Percentiles rank a stretch among this genome's conserved stretches.
phyloP scores from a whole-genome alignment of 768 basidiomycete species.

The Suillus paluster region DNA sequence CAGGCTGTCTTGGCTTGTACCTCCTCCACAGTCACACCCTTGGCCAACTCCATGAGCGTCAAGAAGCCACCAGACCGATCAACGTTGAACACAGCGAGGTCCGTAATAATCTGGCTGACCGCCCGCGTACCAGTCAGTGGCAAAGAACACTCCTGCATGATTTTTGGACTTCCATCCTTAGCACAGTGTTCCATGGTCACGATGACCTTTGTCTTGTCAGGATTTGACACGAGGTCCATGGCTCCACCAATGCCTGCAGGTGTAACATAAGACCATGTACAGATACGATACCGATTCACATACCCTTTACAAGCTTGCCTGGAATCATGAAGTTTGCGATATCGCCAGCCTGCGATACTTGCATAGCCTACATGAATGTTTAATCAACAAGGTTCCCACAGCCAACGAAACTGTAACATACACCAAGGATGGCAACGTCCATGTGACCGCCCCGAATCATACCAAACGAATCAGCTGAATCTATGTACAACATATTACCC shows the following conservation, averaged over 20 bases:
- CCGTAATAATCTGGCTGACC: constrained; percentile 88
- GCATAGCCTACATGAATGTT: constrained; percentile 65
- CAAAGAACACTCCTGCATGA: constrained; percentile 73
- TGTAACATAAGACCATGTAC: not conserved
- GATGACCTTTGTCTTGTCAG: constrained; percentile 87
- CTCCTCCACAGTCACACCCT: constrained; percentile 80
- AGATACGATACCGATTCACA: not conserved
- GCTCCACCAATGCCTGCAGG: constrained; percentile 81
- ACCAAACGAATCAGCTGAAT: constrained; percentile 87
- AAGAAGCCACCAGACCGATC: constrained; percentile 71
- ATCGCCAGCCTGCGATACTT: constrained; percentile 86
- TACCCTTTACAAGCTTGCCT: constrained; percentile 81
- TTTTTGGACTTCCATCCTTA: constrained; percentile 84
- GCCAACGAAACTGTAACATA: constrained; percentile 38
- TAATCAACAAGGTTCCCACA: constrained; percentile 6
- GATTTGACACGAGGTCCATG: constrained; percentile 92
- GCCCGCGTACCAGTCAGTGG: constrained; percentile 85
- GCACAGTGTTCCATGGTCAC: constrained; percentile 85
- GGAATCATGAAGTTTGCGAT: constrained; percentile 97
- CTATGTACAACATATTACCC: constrained; percentile 37
- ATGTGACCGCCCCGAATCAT: constrained; percentile 97
- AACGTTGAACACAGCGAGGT: constrained; percentile 85
- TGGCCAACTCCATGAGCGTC: constrained; percentile 74
- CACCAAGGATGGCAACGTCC: constrained; percentile 88
- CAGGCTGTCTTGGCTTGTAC: constrained; percentile 83